phyloP scores from a whole-genome alignment of 1,284 basidiomycete species.

The Schizopora paradoxa region DNA sequence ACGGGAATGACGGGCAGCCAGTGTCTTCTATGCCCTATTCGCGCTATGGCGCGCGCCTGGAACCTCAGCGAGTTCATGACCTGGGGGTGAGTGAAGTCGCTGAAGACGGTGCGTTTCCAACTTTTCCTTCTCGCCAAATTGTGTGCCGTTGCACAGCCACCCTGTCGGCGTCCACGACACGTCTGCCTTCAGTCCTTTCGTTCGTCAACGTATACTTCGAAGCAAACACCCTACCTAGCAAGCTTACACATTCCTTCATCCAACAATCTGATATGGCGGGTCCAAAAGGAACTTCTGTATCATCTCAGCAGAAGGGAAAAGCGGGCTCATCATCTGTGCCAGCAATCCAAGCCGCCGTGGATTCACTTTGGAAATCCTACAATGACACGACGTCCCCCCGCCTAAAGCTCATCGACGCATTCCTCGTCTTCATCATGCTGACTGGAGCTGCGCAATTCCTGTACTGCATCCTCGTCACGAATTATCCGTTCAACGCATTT shows the following conservation, averaged over 20 bases:
- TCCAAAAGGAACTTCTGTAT: conserved; percentile 31
- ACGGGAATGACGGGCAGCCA: conserved; percentile 10
- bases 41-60: conserved; percentile 20
- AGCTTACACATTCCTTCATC: conserved; percentile 5
- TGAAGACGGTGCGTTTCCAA: conserved; percentile 3
- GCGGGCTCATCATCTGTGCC: conserved; percentile 25
- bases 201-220: not conserved
- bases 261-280: conserved; percentile 24
- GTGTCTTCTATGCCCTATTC: not conserved
- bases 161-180: conserved; percentile 11
- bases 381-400: conserved; percentile 70
- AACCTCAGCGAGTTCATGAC: conserved; percentile 27
- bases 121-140: not conserved
- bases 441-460: conserved; percentile 88
- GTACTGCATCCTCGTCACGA: conserved; percentile 88
- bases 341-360: conserved; percentile 38
- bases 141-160: conserved; percentile 16
- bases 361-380: conserved; percentile 76
- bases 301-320: conserved; percentile 27
- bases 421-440: conserved; percentile 89
- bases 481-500: conserved; percentile 97
- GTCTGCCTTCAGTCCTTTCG: conserved; percentile 3
- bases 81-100: not conserved
- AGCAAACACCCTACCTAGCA: too few species aligned
- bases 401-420: conserved; percentile 91